Base-by-base conservation (phyloP, 2,329 filamentous ascomycete species). In the Cadophora malorum region DNA sequence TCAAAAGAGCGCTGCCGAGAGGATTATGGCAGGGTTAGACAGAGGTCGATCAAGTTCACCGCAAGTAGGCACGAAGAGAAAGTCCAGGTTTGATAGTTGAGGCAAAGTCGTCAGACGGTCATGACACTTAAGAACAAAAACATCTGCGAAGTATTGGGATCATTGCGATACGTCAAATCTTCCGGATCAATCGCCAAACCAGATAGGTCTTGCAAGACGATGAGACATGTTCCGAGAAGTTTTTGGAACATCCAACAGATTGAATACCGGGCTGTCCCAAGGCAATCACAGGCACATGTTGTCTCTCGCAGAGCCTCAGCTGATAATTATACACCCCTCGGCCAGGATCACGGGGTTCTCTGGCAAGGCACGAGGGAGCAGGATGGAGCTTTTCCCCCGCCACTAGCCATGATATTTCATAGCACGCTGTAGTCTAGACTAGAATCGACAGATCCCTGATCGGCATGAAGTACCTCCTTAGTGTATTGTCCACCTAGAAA, bases 21-120 rank as follows among this genome's bases (percentile, higher is more conserved):
- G 77, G 61, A 66, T 78, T 4, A 77, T 78, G 76, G 76, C 76
- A 9, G 76, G 76, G 1, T 70, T 78, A n/a, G 77, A 78, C 58
- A 71, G 72, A 49, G 73, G 73, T 33, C 74, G 75, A 28, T 28
- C 28, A 5, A 28, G 28, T 28, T 28, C 28, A 28, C 28, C 28
- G 28, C 28, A 28, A 28, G 28, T 28, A 65, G 76, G 76, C 4
- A 63, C 71, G 19, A 78, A 78, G 65, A 73, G 77, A 47, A 78
- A 78, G 65, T 74, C 74, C 4, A 72, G 77, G 65, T 78, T 78
- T 64, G 77, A 78, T 21, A 75, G 67, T 62, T 78, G 74, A 78
- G 68, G 49, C 25, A 50, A 16, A 45, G 16, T 19, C 14, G 16
- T 14, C 14, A 45, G 2, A 45, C 8, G 16, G 41, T 45, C 4